Conservation (phyloP, 768 basidiomycete genomes). For the Paxillus ammoniavirescens region DNA sequence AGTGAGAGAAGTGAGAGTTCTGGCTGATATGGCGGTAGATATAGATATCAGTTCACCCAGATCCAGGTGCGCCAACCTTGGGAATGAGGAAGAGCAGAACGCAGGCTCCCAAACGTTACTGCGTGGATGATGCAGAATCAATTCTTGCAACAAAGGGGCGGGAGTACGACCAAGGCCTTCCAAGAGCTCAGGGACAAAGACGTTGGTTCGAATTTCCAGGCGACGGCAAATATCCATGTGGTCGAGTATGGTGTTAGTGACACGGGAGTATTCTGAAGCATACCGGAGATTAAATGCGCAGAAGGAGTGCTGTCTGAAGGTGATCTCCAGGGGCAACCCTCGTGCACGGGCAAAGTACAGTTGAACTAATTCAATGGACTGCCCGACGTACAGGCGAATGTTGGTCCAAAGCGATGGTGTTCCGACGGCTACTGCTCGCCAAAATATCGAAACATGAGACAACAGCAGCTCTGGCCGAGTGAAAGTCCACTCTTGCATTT, state of each 20-base stretch:
- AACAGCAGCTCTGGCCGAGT: constrained; percentile 32
- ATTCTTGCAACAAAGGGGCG: constrained; percentile 26
- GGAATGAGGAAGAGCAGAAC: constrained; percentile 21
- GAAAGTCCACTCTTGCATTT: constrained; percentile 9
- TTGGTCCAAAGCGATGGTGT: constrained; percentile 41
- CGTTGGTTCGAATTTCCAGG: constrained; percentile 26
- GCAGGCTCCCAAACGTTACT: constrained; percentile 4
- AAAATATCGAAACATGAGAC: constrained; percentile 41
- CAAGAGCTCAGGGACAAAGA: constrained; percentile 23
- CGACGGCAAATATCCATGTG: constrained; percentile 26
- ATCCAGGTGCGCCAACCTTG: constrained; percentile 19
- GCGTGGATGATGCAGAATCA: constrained; percentile 24
- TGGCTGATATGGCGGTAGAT: constrained; percentile 14
- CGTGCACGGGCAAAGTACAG: constrained; percentile 26
- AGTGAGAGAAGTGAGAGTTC: constrained; percentile 23
- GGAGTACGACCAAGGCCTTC: constrained; percentile 17
- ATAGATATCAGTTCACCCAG: constrained; percentile 19
- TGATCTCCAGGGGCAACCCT: constrained; percentile 20
- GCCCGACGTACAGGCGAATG: constrained; percentile 24
- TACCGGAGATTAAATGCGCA: constrained; percentile 18
- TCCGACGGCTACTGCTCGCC: constrained; percentile 39
- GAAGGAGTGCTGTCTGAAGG: constrained; percentile 22
- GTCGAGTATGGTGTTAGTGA: constrained; percentile 23
- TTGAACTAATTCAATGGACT: constrained; percentile 25
- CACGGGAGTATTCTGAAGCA: constrained; percentile 20